Conservation (phyloP, 208 protist species). For the Trypanosoma brucei region DNA sequence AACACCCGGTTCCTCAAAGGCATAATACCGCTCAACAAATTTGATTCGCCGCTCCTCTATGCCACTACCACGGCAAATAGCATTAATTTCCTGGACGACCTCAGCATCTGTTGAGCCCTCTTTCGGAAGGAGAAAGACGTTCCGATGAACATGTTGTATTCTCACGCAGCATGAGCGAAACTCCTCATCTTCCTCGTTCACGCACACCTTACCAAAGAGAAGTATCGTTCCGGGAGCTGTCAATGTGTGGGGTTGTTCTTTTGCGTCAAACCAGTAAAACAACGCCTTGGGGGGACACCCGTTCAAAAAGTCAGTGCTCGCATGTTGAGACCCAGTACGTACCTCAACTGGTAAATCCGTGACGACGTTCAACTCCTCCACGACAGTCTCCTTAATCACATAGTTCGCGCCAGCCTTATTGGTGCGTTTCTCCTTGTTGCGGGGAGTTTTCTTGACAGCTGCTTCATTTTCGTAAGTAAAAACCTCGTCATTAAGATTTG, state of each 20-base stretch:
- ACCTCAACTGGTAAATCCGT: conserved; percentile 13
- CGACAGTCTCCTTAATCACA: conserved; percentile 19
- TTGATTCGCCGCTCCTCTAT: conserved; percentile 83
- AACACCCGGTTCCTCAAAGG: conserved; percentile 84
- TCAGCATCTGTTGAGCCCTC: conserved; percentile 50
- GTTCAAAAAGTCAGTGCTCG: background rate
- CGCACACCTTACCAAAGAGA: conserved; percentile 82
- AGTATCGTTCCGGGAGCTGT: conserved; percentile 81
- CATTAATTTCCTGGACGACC: conserved; percentile 81
- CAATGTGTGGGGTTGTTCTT: conserved; percentile 67
- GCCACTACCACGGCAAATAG: conserved; percentile 52
- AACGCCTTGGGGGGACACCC: conserved; percentile 4
- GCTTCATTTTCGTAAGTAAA: conserved; percentile 21
- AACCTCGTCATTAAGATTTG: conserved; percentile 24
- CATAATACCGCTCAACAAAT: conserved; percentile 90
- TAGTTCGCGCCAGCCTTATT: conserved; percentile 19
- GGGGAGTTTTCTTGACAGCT: background rate
- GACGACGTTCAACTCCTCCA: conserved; percentile 23
- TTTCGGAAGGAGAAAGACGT: conserved; percentile 73
- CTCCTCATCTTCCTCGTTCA: conserved; percentile 26
- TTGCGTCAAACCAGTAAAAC: conserved; percentile 84
- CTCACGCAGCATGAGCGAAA: conserved; percentile 82
- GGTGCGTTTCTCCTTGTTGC: conserved; percentile 4
- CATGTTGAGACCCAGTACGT: background rate
- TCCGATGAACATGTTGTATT: conserved; percentile 74